Evolutionary conservation across 108 stramenopile species (phyloP).

Genomic region (Parmales sp.): DNA sequence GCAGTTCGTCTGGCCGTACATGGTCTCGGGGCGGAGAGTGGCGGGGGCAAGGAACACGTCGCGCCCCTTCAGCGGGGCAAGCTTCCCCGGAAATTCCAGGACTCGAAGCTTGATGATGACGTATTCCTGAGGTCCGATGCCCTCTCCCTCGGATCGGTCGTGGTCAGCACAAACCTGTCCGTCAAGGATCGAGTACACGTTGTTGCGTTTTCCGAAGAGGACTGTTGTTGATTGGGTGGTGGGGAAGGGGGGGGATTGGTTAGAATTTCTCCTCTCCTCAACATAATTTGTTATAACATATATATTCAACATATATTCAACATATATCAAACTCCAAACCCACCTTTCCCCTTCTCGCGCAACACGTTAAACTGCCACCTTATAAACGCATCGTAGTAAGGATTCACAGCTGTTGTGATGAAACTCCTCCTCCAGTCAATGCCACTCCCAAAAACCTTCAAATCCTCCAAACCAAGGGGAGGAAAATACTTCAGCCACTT

Average conservation of each 20-base stretch:
- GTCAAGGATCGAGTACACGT: conserved; percentile 85
- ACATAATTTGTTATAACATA: too few relatives aligned
- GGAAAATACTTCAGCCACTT: conserved; percentile 95
- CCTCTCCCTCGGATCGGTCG: conserved; percentile 91
- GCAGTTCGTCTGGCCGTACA: conserved; percentile 99
- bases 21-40: conserved; percentile 96
- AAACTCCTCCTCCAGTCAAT: conserved; percentile 95
- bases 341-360: conserved; percentile 10
- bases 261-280: too few relatives aligned
- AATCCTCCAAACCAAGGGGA: conserved; percentile 78
- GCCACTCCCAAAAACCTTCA: conserved; percentile 77
- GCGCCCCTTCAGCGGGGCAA: conserved; percentile 16
- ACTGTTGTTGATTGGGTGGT: too few relatives aligned
- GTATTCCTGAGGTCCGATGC: conserved; percentile 91
- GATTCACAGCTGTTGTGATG: conserved; percentile 94
- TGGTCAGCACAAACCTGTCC: conserved; percentile 98
- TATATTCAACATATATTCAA: too few relatives aligned
- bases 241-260: too few relatives aligned
- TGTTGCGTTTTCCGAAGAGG: conserved; percentile 89
- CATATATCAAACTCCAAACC: too few relatives aligned
- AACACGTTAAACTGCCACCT: conserved; percentile 62
- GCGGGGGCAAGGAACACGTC: conserved; percentile 87
- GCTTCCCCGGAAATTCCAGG: conserved; percentile 40
- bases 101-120: conserved; percentile 91
- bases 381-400: conserved; percentile 93